Evolutionary conservation across 768 basidiomycete genomes (phyloP).

Genomic region (Lentinula sp.): DNA sequence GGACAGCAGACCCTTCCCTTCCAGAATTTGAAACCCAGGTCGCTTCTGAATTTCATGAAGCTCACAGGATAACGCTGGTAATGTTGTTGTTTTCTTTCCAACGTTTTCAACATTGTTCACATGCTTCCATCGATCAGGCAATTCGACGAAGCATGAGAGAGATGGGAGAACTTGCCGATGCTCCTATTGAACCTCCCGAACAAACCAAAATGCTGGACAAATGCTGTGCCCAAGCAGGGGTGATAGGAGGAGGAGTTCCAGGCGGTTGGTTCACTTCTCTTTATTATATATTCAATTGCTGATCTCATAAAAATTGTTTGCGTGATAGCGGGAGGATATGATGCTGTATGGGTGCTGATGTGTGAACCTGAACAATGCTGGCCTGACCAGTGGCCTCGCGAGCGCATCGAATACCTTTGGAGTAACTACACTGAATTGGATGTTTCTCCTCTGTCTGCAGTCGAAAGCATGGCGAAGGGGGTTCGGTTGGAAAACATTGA

Average conservation of each 20-base stretch:
- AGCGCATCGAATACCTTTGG: constrained; percentile 68
- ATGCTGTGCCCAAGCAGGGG: constrained; percentile 73
- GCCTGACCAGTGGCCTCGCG: constrained; percentile 43
- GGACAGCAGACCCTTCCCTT: constrained; percentile 53
- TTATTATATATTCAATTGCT: neutral
- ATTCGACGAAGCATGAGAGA: constrained; percentile 76
- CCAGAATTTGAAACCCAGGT: constrained; percentile 36
- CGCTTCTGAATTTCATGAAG: constrained; percentile 51
- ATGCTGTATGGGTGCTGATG: constrained; percentile 92
- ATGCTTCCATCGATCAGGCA: constrained; percentile 32
- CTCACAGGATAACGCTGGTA: constrained; percentile 55
- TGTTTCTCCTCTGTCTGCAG: constrained; percentile 67
- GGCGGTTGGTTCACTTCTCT: constrained; percentile 59
- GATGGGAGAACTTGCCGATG: constrained; percentile 73
- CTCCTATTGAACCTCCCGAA: constrained; percentile 86
- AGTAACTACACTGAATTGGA: constrained; percentile 48
- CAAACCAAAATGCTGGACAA: constrained; percentile 81
- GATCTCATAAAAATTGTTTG: neutral
- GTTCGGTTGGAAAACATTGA: constrained; percentile 57
- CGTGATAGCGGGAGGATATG: constrained; percentile 87
- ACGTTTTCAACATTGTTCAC: neutral
- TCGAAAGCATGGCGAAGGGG: constrained; percentile 65
- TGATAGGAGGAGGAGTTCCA: constrained; percentile 93
- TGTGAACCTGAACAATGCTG: constrained; percentile 48
- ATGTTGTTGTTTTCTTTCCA: constrained; percentile 2